Conservation (phyloP, 805 yeast species). For the Komagataella pastoris region DNA sequence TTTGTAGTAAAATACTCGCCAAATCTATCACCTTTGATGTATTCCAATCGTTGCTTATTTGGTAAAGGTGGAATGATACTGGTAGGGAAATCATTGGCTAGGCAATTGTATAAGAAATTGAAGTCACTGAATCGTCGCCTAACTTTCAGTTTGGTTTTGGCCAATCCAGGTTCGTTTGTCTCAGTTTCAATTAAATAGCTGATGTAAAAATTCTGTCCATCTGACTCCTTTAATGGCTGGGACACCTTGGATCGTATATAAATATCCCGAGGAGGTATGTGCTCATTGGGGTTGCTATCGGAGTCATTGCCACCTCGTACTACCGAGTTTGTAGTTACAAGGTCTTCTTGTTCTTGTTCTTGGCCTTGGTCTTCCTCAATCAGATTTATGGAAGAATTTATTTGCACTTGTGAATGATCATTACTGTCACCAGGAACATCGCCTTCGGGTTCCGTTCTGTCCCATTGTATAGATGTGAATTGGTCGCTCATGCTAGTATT, state of each 20-base stretch:
- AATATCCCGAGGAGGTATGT: background rate
- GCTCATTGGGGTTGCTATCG: background rate
- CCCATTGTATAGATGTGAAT: slow-evolving; percentile 36
- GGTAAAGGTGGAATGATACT: slow-evolving; percentile 89
- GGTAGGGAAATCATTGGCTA: slow-evolving; percentile 71
- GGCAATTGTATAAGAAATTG: slow-evolving; percentile 59
- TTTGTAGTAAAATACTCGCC: slow-evolving; percentile 72
- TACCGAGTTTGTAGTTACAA: slow-evolving; percentile 1
- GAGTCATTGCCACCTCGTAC: slow-evolving; percentile 1
- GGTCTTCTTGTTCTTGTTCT: slow-evolving; percentile 14
- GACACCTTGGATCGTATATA: slow-evolving; percentile 29
- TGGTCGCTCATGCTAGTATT: slow-evolving; percentile 17
- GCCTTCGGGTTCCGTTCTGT: slow-evolving; percentile 20
- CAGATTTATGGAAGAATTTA: background rate
- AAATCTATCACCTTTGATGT: slow-evolving; percentile 75
- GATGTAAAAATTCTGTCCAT: slow-evolving; percentile 65
- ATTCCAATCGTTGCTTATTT: slow-evolving; percentile 81
- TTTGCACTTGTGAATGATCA: slow-evolving; percentile 4
- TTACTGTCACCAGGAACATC: slow-evolving; percentile 6
- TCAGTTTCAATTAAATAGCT: slow-evolving; percentile 56
- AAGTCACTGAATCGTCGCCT: slow-evolving; percentile 85
- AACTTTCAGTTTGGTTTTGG: slow-evolving; percentile 28
- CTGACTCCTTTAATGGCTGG: slow-evolving; percentile 57
- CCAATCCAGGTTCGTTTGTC: slow-evolving; percentile 49
- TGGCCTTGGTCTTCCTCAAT: slow-evolving; percentile 15